Evolutionary conservation across 768 basidiomycete species (phyloP).

Genomic region (Lactarius hengduanensis): DNA sequence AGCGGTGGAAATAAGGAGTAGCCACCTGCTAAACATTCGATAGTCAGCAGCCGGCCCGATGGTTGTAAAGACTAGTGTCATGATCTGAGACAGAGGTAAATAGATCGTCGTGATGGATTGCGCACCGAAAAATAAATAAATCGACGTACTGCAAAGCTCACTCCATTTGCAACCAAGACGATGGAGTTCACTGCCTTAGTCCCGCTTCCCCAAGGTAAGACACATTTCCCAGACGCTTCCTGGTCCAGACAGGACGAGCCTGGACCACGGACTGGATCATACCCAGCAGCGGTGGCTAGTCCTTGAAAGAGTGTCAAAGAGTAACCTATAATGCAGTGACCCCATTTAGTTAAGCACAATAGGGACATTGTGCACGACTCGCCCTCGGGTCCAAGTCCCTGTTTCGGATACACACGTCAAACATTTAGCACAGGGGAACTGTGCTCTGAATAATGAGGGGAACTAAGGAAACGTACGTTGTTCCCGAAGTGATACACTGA

Average conservation of each 20-base stretch:
- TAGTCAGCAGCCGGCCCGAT: constrained; percentile 69
- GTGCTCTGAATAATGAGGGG: constrained; percentile 5
- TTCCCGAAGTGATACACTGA: constrained; percentile 79
- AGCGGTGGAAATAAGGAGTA: constrained; percentile 63
- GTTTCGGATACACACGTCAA: background rate
- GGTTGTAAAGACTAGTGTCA: constrained; percentile 78
- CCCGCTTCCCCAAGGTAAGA: constrained; percentile 70
- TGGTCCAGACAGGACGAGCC: constrained; percentile 62
- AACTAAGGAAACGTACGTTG: constrained; percentile 47
- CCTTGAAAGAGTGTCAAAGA: constrained; percentile 73
- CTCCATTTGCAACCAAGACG: constrained; percentile 69
- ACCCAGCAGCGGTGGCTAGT: constrained; percentile 66
- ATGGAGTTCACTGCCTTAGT: constrained; percentile 72
- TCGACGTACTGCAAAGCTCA: constrained; percentile 62
- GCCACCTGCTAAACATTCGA: constrained; percentile 72
- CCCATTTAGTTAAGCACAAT: constrained; percentile 10
- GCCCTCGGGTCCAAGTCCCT: constrained; percentile 50
- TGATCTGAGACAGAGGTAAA: constrained; percentile 43
- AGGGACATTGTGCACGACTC: constrained; percentile 3
- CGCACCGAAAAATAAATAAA: background rate
- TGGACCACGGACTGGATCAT: constrained; percentile 63
- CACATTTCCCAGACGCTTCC: constrained; percentile 66
- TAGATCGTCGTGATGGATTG: background rate
- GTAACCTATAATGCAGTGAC: constrained; percentile 38
- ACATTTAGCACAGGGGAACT: constrained; percentile 24